Conservation (phyloP, 768 basidiomycete species). For the Trametes elegans region DNA sequence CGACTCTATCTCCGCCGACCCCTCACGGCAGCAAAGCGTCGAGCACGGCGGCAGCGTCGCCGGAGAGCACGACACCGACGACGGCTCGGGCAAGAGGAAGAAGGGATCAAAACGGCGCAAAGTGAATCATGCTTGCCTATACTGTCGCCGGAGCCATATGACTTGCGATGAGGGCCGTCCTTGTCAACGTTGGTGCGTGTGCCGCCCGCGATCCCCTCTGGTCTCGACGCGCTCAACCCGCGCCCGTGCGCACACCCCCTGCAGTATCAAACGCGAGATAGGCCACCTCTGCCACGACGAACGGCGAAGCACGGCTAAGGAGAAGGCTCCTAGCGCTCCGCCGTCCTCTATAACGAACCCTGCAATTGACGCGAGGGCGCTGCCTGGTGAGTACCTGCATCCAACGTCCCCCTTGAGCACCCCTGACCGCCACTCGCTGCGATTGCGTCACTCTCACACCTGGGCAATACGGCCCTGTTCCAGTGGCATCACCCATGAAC, state of each 20-base stretch:
- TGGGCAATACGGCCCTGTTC: conserved; percentile 21
- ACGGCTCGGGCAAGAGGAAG: conserved; percentile 40
- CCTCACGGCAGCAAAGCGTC: conserved; percentile 14
- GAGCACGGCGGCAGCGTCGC: conserved; percentile 9
- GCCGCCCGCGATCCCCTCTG: background rate
- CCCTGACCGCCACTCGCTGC: background rate
- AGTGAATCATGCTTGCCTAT: conserved; percentile 91
- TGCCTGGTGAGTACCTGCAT: conserved; percentile 25
- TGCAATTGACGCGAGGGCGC: conserved; percentile 24
- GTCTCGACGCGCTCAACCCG: conserved; percentile 11
- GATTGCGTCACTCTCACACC: conserved; percentile 1
- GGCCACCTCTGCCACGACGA: conserved; percentile 94
- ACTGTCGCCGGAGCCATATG: conserved; percentile 92
- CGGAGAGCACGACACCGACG: conserved; percentile 32
- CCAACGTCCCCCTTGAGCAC: background rate
- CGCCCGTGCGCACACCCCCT: background rate
- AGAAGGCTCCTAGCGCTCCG: conserved; percentile 33
- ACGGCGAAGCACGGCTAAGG: conserved; percentile 52
- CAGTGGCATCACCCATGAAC: conserved; percentile 31
- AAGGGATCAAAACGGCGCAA: conserved; percentile 66
- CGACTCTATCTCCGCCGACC: conserved; percentile 21
- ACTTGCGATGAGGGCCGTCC: conserved; percentile 88
- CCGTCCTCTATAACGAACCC: conserved; percentile 29
- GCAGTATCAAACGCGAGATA: conserved; percentile 93
- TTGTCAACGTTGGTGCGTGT: conserved; percentile 86